Evolutionary conservation across 352 stramenopile species (phyloP), one percentile per base, ranked within the genome.

Genomic region (Globisporangium spiculum): DNA sequence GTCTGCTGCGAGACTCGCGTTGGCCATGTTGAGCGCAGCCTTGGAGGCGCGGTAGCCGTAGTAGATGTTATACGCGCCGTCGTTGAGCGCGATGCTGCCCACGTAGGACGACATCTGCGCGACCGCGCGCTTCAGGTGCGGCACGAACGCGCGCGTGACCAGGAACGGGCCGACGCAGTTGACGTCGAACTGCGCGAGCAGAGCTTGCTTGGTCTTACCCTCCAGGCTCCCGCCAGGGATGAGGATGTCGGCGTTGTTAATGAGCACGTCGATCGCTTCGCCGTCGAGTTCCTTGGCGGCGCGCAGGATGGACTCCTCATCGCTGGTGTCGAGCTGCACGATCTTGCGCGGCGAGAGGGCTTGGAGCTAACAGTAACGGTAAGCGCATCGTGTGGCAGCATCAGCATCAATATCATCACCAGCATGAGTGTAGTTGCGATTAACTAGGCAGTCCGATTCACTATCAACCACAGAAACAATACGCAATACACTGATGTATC

Each of bases 41-140:
- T 88, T 88, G n/a, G 73, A 83, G 57, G 78, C 66, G 24, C 74
- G 67, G 65, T 89, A 86, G 3, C 66, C 80, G 48, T 83, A 44
- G 36, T 44, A 44, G 36, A 12, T 44, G 36, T 14, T 12, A 16
- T 18, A 44, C 9, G 1, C 2, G 10, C 36, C 36, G 16, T 44
- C 16, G 36, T 18, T 70, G 44, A 57, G 18, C 12, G 72, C n/a
- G 20, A 75, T 68, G 44, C 69, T 76, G 0, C 54, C 75, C 2
- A 75, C 16, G 9, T 56, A 30, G 8, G 71, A 71, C 10, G 67
- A 60, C 12, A 86, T 67, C n/a, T 84, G 67, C n/a, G 55, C 46
- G 4, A 53, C 68, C 0, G 68, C 69, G 0, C 41, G n/a, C 32
- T 76, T 64, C 1, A 80, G 32, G 57, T 72, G 44, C 6, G 74